A percentile compares a stretch with the other conserved stretches of the same genome.
These are phyloP conservation scores for Adansonia gregorii DNA, from an alignment of 441 rosid species.

Conservation along the genomic window DNA sequence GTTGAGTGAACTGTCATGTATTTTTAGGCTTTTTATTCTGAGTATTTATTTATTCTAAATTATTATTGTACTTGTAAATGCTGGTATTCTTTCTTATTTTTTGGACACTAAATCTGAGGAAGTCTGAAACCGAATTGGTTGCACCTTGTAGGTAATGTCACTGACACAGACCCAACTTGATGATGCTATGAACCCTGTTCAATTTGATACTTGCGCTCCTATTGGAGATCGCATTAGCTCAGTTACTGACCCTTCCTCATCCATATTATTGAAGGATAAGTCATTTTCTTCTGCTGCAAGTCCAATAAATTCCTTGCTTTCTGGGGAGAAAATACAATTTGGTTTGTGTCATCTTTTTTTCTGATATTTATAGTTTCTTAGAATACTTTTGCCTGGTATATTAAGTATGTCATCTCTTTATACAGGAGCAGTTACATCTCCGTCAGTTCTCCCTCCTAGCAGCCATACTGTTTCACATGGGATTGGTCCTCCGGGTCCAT, in stretches of 20 bases:
- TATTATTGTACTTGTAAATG: not conserved
- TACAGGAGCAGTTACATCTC: slow-evolving; percentile 94
- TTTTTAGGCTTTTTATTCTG: not conserved
- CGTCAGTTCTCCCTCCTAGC: slow-evolving; percentile 68
- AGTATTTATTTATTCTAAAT: not conserved
- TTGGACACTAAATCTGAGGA: not conserved
- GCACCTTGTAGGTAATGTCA: slow-evolving; percentile 68
- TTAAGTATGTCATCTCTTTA: slow-evolving; percentile 24
- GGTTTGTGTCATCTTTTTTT: slow-evolving; percentile 57
- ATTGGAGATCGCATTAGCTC: slow-evolving; percentile 64
- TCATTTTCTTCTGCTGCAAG: slow-evolving; percentile 69
- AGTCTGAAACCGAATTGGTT: slow-evolving; percentile 30
- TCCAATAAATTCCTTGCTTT: slow-evolving; percentile 85
- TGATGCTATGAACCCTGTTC: slow-evolving; percentile 84
- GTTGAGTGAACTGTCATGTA: not conserved
- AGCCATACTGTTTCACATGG: slow-evolving; percentile 57
- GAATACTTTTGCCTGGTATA: slow-evolving; percentile 15
- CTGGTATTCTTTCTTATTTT: slow-evolving; percentile 18
- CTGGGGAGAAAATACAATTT: slow-evolving; percentile 96
- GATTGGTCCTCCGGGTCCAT: slow-evolving; percentile 61
- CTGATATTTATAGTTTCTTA: not conserved
- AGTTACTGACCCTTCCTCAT: slow-evolving; percentile 54
- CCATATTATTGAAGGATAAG: slow-evolving; percentile 63
- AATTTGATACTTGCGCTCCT: slow-evolving; percentile 68
- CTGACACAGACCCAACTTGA: slow-evolving; percentile 92